phyloP scores from a whole-genome alignment of 208 protist species.

The Blechomonas ayalai region DNA sequence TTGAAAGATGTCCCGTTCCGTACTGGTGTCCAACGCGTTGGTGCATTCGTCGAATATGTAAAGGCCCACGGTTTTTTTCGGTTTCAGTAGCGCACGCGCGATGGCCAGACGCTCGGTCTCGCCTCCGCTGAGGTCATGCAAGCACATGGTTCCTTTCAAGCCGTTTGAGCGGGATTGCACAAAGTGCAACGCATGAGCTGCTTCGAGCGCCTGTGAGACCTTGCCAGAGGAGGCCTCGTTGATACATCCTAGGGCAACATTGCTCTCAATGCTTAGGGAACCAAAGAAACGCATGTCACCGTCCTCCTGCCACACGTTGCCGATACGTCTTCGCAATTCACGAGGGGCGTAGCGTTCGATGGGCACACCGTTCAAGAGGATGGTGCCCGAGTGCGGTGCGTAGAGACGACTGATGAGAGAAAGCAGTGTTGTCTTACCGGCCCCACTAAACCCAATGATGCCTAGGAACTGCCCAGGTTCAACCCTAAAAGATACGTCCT shows the following conservation, averaged over 20 bases:
- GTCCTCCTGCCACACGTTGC: conserved; percentile 50
- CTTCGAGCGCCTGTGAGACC: conserved; percentile 19
- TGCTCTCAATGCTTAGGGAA: conserved; percentile 30
- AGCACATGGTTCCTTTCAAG: conserved; percentile 10
- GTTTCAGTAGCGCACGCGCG: conserved; percentile 46
- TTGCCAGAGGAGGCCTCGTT: conserved; percentile 6
- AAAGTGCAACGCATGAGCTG: conserved; percentile 18
- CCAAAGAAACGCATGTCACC: conserved; percentile 39
- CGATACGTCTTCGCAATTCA: conserved; percentile 46
- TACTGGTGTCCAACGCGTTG: conserved; percentile 56
- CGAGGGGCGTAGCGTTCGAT: conserved; percentile 39
- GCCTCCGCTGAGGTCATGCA: conserved; percentile 49
- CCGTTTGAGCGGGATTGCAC: conserved; percentile 36
- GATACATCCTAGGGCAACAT: conserved; percentile 58
- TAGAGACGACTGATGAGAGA: conserved; percentile 49
- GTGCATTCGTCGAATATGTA: conserved; percentile 64
- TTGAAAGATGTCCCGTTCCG: conserved; percentile 32
- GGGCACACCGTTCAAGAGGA: conserved; percentile 41
- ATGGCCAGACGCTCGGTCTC: conserved; percentile 56
- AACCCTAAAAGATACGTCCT: conserved; percentile 45
- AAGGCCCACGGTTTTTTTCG: conserved; percentile 8
- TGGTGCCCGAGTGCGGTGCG: conserved; percentile 32
- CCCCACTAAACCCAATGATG: conserved; percentile 65
- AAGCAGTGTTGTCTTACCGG: conserved; percentile 67
- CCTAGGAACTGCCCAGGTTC: conserved; percentile 34